These are phyloP conservation scores for Rhodotorula sp. DNA, from an alignment of 1,284 basidiomycete species.

Conservation along the genomic window DNA sequence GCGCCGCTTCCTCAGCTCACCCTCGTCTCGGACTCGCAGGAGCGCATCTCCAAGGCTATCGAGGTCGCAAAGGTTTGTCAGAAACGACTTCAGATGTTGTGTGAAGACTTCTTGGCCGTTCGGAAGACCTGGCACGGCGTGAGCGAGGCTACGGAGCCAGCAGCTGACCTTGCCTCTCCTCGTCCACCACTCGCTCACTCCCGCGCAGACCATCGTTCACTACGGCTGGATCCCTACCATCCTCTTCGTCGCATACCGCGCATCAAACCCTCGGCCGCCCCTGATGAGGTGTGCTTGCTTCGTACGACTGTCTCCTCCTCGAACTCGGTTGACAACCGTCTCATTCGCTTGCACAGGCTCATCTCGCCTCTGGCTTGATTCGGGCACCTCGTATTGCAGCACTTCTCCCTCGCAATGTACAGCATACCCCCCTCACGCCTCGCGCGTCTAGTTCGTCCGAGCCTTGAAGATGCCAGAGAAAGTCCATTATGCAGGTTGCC, in stretches of 20 bases:
- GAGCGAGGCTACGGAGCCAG: too few relatives aligned
- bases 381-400: not conserved
- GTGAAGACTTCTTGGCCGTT: too few relatives aligned
- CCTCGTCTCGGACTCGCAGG: slow-evolving; percentile 53
- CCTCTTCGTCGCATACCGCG: slow-evolving; percentile 84
- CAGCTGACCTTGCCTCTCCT: not conserved
- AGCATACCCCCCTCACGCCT: not conserved
- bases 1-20: not conserved
- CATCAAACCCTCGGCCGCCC: slow-evolving; percentile 39
- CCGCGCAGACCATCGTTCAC: slow-evolving; percentile 73
- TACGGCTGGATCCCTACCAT: slow-evolving; percentile 92
- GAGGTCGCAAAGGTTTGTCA: slow-evolving; percentile 69
- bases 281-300: slow-evolving; percentile 27
- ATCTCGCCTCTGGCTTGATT: slow-evolving; percentile 37
- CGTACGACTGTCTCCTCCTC: not conserved
- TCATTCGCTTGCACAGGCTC: slow-evolving; percentile 8
- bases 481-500: too few relatives aligned
- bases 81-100: too few relatives aligned
- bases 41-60: slow-evolving; percentile 71
- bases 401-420: not conserved
- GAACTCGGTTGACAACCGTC: not conserved
- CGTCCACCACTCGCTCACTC: not conserved
- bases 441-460: not conserved
- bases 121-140: too few relatives aligned
- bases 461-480: not conserved